Evolutionary conservation across 768 basidiomycete species (phyloP).

Genomic region (Pisolithus microcarpus): DNA sequence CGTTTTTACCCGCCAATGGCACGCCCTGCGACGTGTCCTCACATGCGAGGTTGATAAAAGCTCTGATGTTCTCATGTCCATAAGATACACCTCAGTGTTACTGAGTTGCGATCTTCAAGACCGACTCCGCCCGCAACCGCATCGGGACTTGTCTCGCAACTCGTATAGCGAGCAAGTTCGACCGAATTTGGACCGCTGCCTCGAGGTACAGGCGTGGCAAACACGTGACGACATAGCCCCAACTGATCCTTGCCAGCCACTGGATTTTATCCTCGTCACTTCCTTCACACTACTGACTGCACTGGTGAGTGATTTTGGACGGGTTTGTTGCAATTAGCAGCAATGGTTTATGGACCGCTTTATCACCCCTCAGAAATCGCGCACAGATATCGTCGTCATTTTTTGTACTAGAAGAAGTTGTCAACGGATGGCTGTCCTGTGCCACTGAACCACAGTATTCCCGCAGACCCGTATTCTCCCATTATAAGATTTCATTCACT

Average conservation of each 20-base stretch:
- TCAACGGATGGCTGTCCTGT: not conserved
- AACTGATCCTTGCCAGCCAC: not conserved
- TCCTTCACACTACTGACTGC: not conserved
- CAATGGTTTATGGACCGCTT: constrained; percentile 10
- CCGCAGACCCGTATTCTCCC: constrained; percentile 17
- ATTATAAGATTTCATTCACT: constrained; percentile 4
- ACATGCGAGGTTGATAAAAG: not conserved
- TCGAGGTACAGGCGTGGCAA: constrained; percentile 21
- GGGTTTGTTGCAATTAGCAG: too few species aligned
- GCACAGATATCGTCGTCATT: constrained; percentile 3
- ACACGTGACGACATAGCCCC: constrained; percentile 4
- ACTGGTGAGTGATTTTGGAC: not conserved
- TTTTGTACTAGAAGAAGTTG: not conserved
- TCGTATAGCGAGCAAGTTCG: too few species aligned
- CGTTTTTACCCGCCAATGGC: not conserved
- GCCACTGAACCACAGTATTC: not conserved
- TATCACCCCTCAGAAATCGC: not conserved
- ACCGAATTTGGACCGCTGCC: constrained; percentile 8
- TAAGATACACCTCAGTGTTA: not conserved
- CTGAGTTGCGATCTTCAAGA: too few species aligned
- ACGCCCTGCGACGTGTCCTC: not conserved
- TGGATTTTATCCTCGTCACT: not conserved
- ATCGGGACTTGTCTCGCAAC: not conserved
- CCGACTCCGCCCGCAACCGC: not conserved
- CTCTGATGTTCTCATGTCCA: not conserved